Base-by-base conservation (phyloP, 352 stramenopile genomes). In the Globisporangium apiculatum region DNA sequence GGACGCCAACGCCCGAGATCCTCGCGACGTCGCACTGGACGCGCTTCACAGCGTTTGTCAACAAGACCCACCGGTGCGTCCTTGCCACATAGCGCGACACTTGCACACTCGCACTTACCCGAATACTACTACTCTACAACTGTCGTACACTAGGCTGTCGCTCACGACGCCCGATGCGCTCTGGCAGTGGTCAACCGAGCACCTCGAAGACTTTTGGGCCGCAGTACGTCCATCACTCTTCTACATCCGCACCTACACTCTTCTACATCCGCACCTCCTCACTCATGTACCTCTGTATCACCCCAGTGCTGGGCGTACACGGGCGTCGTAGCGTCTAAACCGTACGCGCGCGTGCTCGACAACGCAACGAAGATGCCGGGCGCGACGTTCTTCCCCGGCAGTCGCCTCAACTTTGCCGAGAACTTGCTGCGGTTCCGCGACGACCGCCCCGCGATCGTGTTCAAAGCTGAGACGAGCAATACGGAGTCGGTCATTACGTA, bases 341-440 rank as follows among this genome's bases (percentile, higher is more conserved):
- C 79, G 40, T 83, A 86, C 66, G 65, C 63, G 52, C 62, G 67
- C 58, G 75, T 81, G 45, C 62, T 88, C n/a, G 70, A 86, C 51
- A 65, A 90, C 53, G 65, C 70, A 18, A 66, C 68, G 9, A 88
- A 90, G 58, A 90, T 90, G 76, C 77, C 74, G 36, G 68, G 64
- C 51, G 77, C 80, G 56, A 88, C 86, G 68, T 91, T 91, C 66
- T 91, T 89, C 46, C 64, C 69, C 0, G 81, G 76, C 15, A 68
- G 67, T n/a, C 72, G 69, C 11, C 66, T 91, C 51, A 89, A 91
- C 66, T 89, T 91, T 65, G 78, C 81, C 1, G 76, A 91, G 49
- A 91, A 91, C 62, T 45, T 91, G 61, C 58, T 91, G 42, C 76
- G 78, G 60, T 89, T 85, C 61, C 75, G 79, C 49, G 79, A 91